Evolutionary conservation across 2,329 filamentous ascomycete genomes (phyloP).

Genomic region (Trichoderma arundinaceum): DNA sequence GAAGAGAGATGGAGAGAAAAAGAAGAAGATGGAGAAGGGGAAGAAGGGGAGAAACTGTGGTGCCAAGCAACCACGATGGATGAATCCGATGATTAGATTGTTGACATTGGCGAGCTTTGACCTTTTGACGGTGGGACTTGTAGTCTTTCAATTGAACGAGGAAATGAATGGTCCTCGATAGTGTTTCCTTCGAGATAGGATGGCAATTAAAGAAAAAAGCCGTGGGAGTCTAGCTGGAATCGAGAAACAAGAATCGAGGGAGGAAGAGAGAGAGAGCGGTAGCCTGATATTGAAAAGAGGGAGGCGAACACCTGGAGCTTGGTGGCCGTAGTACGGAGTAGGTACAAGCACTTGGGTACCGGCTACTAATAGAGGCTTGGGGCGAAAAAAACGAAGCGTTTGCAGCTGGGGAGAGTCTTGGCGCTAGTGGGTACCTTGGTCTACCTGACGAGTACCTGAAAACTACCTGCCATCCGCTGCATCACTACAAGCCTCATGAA

Average conservation of each 20-base stretch:
- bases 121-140: neutral
- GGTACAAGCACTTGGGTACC: no score
- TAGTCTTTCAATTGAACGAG: neutral
- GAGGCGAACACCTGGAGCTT: slow-evolving; percentile 13
- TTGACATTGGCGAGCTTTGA: slow-evolving; percentile 19
- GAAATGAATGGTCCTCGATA: neutral
- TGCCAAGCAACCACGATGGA: slow-evolving; percentile 21
- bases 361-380: neutral
- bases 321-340: neutral
- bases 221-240: neutral
- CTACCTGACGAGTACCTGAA: neutral
- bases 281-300: slow-evolving; percentile 27
- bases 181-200: neutral
- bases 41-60: neutral
- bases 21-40: neutral
- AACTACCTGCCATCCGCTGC: neutral
- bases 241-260: slow-evolving; percentile 6
- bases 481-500: no score
- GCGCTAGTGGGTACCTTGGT: neutral
- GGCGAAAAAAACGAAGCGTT: slow-evolving; percentile 9
- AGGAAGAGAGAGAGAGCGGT: slow-evolving; percentile 15
- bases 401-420: slow-evolving; percentile 15
- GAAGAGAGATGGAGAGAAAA: neutral
- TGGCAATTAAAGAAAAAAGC: neutral
- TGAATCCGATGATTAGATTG: neutral